Percentiles rank a stretch among this genome's conserved stretches.
Evolutionary conservation across 768 basidiomycete genomes (phyloP).

Genomic region (Boletales sp.): DNA sequence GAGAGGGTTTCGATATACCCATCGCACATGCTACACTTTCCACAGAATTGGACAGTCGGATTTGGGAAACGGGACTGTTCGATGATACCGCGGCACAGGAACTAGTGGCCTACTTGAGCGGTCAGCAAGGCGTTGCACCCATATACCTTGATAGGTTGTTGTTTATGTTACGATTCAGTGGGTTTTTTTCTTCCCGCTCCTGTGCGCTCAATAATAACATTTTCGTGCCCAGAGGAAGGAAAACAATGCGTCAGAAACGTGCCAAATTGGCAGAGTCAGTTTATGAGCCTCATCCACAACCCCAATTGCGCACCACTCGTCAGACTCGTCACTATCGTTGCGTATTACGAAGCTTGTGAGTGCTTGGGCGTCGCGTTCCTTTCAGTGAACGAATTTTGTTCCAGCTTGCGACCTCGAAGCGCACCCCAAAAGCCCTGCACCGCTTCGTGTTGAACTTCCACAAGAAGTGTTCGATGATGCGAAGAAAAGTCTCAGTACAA

Average conservation of each 20-base stretch:
- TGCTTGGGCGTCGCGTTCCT: neutral
- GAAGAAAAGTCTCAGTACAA: slow-evolving; percentile 8
- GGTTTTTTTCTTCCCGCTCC: neutral
- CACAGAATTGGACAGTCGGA: slow-evolving; percentile 1
- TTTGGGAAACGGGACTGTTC: slow-evolving; percentile 23
- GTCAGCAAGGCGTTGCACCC: slow-evolving; percentile 14
- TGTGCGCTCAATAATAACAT: neutral
- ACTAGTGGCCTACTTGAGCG: slow-evolving; percentile 8
- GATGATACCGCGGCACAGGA: slow-evolving; percentile 15
- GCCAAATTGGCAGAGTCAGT: slow-evolving; percentile 8
- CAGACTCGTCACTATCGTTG: slow-evolving; percentile 19
- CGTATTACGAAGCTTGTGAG: slow-evolving; percentile 22
- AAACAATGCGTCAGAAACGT: slow-evolving; percentile 18
- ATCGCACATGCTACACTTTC: neutral
- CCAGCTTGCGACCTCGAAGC: slow-evolving; percentile 7
- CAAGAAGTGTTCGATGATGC: slow-evolving; percentile 10
- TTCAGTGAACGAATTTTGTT: neutral
- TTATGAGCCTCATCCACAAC: slow-evolving; percentile 10
- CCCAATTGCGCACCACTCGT: slow-evolving; percentile 13
- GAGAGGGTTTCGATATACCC: slow-evolving; percentile 24
- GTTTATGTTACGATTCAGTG: slow-evolving; percentile 22
- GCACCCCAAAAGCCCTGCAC: neutral
- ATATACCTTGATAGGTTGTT: slow-evolving; percentile 17
- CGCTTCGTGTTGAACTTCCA: neutral
- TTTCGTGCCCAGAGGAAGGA: slow-evolving; percentile 6